A percentile compares a stretch with the other conserved stretches of the same genome.
phyloP scores from a whole-genome alignment of 768 basidiomycete species.

The Suillus luteus region DNA sequence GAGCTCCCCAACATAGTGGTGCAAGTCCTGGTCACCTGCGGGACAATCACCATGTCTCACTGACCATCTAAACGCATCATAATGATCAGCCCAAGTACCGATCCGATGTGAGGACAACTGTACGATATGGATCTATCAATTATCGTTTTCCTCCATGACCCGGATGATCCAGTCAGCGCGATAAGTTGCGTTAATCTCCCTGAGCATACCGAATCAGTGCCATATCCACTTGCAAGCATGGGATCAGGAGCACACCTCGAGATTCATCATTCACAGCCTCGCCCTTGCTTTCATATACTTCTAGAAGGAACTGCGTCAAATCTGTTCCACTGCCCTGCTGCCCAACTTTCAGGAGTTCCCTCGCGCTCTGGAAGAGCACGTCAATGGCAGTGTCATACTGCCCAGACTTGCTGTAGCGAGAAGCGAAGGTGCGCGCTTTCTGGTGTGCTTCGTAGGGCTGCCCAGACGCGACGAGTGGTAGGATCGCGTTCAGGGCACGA shows the following conservation, averaged over 20 bases:
- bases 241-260: slow-evolving; percentile 54
- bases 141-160: slow-evolving; percentile 88
- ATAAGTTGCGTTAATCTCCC: slow-evolving; percentile 91
- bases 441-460: slow-evolving; percentile 94
- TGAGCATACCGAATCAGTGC: slow-evolving; percentile 31
- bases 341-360: slow-evolving; percentile 84
- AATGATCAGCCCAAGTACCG: slow-evolving; percentile 19
- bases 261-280: slow-evolving; percentile 76
- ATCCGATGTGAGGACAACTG: slow-evolving; percentile 31
- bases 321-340: slow-evolving; percentile 92
- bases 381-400: slow-evolving; percentile 89
- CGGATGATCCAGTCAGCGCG: slow-evolving; percentile 76
- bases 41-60: slow-evolving; percentile 76
- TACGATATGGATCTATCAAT: slow-evolving; percentile 85
- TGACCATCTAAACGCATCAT: slow-evolving; percentile 68
- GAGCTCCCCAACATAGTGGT: slow-evolving; percentile 88
- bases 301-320: slow-evolving; percentile 75
- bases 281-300: slow-evolving; percentile 77
- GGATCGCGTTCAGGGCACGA: slow-evolving; percentile 72
- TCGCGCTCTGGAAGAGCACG: slow-evolving; percentile 87
- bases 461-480: slow-evolving; percentile 67
- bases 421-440: slow-evolving; percentile 93
- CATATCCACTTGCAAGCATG: slow-evolving; percentile 17
- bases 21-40: slow-evolving; percentile 84
- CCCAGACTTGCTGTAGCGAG: slow-evolving; percentile 78